Evolutionary conservation across 495 filamentous ascomycete species (phyloP), one percentile per base, ranked within the genome.

Genomic region (Evansstolkia leycettana): DNA sequence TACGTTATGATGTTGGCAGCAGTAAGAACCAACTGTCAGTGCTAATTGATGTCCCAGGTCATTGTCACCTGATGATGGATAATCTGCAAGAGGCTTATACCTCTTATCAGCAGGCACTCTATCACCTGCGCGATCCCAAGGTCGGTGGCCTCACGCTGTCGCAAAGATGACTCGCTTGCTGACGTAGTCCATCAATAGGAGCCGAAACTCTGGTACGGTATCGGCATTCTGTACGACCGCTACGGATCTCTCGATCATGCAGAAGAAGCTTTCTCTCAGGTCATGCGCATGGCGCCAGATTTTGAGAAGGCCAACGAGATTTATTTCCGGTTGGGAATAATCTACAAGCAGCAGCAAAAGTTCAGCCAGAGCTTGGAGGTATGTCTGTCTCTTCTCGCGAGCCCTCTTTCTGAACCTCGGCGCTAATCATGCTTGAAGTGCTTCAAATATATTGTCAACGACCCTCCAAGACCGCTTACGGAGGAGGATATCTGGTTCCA

Each of bases 401-500:
- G 11, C 5, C 14, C n/a, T 26, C n/a, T 26, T 29, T 5, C 12
- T 29, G 6, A 9, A 7, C 24, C 5, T 18, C 11, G 19, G 26
- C 5, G 40, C 60, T 66, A 46, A 59, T 39, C 26, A 16, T 10
- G 2, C 24, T 31, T 17, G 5, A 28, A 95, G 85, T 99, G 90
- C 60, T 99, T 99, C 58, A 86, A 86, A 58, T 99, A 94, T 54
- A 99, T 99, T 39, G 85, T 95, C 36, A 83, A 75, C 38, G 85
- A 94, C 31, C 92, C 90, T 13, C 90, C 90, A 7, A 73, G 85
- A 3, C 90, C 90, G 11, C 60, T 99, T 55, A 96, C 87, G 1
- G 88, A 96, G 52, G 90, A 95, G 54, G 90, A 99, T 50, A 99
- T 99, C 40, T 96, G 89, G 89, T 99, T 99, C 62, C 90, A 99